Percentiles rank a stretch among this genome's conserved stretches.
phyloP scores from a whole-genome alignment of 176 grass and related monocot species.

The Musa schizocarpa region DNA sequence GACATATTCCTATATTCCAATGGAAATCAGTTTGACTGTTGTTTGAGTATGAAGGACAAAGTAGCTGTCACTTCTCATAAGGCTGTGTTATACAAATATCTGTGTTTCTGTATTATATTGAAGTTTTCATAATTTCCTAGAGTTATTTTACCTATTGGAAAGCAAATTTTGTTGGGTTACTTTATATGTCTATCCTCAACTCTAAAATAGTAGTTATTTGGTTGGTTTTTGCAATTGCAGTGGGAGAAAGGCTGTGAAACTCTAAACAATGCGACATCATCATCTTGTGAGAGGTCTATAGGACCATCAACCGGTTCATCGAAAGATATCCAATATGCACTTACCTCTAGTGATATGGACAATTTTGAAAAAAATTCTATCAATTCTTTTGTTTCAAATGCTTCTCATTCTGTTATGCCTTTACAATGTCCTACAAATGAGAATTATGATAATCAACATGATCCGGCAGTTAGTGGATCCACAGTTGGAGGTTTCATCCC shows the following conservation, averaged over 20 bases:
- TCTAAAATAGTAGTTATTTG: constrained; percentile 7
- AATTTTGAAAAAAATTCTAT: constrained; percentile 50
- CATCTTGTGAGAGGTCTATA: constrained; percentile 26
- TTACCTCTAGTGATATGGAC: constrained; percentile 55
- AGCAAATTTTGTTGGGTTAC: not conserved
- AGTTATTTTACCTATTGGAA: not conserved
- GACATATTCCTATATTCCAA: not conserved
- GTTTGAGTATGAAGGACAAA: too few relatives aligned
- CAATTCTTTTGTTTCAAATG: constrained; percentile 48
- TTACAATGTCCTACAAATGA: constrained; percentile 95
- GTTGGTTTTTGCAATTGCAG: constrained; percentile 42
- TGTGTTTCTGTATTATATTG: not conserved
- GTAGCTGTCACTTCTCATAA: not conserved
- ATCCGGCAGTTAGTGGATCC: constrained; percentile 39
- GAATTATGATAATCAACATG: constrained; percentile 28
- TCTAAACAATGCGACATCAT: constrained; percentile 18
- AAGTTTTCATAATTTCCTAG: not conserved
- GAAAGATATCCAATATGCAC: constrained; percentile 91
- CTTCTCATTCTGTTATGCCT: constrained; percentile 86
- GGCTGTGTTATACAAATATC: not conserved
- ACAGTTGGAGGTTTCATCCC: constrained; percentile 25
- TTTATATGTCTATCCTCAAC: not conserved
- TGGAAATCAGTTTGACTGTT: not conserved
- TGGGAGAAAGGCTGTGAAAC: constrained; percentile 74
- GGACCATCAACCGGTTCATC: constrained; percentile 31